Base-by-base conservation (phyloP, 2,329 filamentous ascomycete genomes). In the Ascochyta koolunga region DNA sequence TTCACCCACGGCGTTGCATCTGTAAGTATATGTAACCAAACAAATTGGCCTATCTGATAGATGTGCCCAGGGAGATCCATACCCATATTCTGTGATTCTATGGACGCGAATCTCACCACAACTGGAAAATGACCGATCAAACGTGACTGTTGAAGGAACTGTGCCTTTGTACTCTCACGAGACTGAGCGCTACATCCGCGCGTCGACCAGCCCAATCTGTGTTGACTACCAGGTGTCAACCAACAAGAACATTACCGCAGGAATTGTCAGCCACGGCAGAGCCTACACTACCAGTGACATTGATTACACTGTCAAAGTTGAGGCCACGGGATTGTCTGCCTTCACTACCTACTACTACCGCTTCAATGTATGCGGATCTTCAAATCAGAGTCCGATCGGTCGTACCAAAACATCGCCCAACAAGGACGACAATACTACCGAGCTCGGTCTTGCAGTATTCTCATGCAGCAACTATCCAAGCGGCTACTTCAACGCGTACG, bases 301-400 rank as follows among this genome's bases (percentile, higher is more conserved):
- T 41, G 89, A 92, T 67, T 92, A 87, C 68, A 91, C 89, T 0
- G 78, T 90, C 54, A 90, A 87, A 80, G 83, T 90, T 13, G 88
- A 91, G 71, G 88, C 88, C 1, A 80, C 74, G 42, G 81, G 82
- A 13, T 70, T 91, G 35, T 75, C 82, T 45, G 80, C 88, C 0
- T 89, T 85, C 64, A 90, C 86, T 0, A 80, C 78, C 2, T 90
- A 90, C 71, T 87, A 82, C 64, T 90, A 90, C 64, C 87, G 88
- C 63, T 91, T 91, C 75, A 83, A 77, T 19, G 80, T 90, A 25
- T 91, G 89, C 66, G 76, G 79, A 47, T 88, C 86, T 0, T 76
- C 84, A 50, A 84, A 83, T 45, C 83, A 76, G 39, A 88, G 85
- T 46, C 82, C 85, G 0, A 44, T 90, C 21, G 88, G 88, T 13